Evolutionary conservation across 352 stramenopile genomes (phyloP), one percentile per base, ranked within the genome.

Genomic region (Phytophthora sp.): DNA sequence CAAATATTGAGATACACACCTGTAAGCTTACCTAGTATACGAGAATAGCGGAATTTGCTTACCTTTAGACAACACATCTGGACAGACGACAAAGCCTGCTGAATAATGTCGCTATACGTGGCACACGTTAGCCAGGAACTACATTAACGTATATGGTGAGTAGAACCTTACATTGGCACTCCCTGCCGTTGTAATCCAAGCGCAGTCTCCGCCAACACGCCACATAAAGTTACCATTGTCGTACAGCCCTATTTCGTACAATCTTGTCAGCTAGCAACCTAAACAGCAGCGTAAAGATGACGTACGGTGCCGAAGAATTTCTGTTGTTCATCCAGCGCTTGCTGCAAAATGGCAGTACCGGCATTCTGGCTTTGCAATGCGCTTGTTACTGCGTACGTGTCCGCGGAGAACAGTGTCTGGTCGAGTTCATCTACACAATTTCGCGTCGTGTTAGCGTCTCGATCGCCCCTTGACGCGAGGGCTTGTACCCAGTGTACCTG

Each of bases 361-460:
- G 68, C 63, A 41, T 64, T 75, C 7, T 72, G 62, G 15, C 62
- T 75, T 31, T 75, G 63, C 7, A 75, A 26, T 3, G 42, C 39
- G 24, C 63, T 75, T 24, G 41, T 39, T 20, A 75, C 63, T 3
- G 59, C 58, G 39, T 69, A 69, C 21, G 63, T 33, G 23, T 72
- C 68, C n/a, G 62, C 31, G 13, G 62, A 50, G 29, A 72, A 75
- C 4, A 72, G 23, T 15, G 68, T 65, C 31, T 65, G 56, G 18
- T 42, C 68, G 0, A 66, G 21, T n/a, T 72, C 56, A 42, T 72
- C 62, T 69, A 29, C 38, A 47, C 11, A 49, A 53, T n/a, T n/a
- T n/a, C n/a, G n/a, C n/a, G n/a, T n/a, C 7, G 20, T 27, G 12
- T 51, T 15, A 35, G 23, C 12, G 18, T 8, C 21, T 57, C 13